Conservation (phyloP, 352 stramenopile species). For the Phytophthora gonapodyides region DNA sequence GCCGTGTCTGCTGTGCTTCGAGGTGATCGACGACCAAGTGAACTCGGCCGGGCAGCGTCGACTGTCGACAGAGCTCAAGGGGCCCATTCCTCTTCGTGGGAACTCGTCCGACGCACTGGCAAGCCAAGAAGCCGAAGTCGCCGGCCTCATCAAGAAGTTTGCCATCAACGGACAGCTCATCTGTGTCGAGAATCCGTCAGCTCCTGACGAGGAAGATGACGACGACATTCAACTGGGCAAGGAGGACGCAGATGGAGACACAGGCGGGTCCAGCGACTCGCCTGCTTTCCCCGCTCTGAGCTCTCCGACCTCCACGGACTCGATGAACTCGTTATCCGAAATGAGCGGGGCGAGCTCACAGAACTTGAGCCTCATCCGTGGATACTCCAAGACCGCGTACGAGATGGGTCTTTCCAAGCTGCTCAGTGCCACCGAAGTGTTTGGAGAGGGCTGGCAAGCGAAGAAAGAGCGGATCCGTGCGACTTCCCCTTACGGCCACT, state of each 20-base stretch:
- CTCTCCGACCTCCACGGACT: conserved; percentile 23
- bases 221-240: conserved; percentile 29
- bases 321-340: conserved; percentile 30
- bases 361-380: conserved; percentile 48
- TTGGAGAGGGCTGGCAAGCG: conserved; percentile 94
- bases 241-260: conserved; percentile 13
- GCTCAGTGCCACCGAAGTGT: conserved; percentile 61
- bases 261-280: conserved; percentile 1
- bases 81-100: background rate
- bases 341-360: conserved; percentile 17
- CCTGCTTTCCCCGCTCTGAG: conserved; percentile 10
- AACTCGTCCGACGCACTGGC: conserved; percentile 27
- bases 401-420: conserved; percentile 72
- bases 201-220: conserved; percentile 44
- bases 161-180: conserved; percentile 70
- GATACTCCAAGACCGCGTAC: conserved; percentile 66
- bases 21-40: conserved; percentile 78
- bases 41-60: conserved; percentile 60
- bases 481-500: conserved; percentile 82
- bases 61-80: conserved; percentile 14
- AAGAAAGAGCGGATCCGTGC: conserved; percentile 93
- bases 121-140: conserved; percentile 53
- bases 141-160: conserved; percentile 56
- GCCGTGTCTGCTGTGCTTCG: conserved; percentile 76
- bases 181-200: conserved; percentile 38